Evolutionary conservation across 164 flowering plant species (phyloP), one percentile per base, ranked within the genome.

Genomic region (Warburgia ugandensis): DNA sequence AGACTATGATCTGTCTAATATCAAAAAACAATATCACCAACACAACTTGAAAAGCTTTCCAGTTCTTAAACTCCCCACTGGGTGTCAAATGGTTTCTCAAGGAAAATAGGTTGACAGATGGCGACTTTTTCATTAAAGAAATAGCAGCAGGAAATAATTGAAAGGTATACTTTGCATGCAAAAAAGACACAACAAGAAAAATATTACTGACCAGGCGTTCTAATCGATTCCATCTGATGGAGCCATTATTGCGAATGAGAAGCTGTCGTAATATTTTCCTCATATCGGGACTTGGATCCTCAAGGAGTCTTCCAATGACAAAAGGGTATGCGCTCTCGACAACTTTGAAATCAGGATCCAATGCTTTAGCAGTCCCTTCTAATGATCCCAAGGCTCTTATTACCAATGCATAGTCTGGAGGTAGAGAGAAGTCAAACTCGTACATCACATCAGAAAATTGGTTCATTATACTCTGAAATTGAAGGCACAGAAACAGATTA

Each of bases 261-360:
- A 91, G 94, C 59, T 91, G 78, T 66, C 84, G 76, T 61, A 87
- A 66, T 53, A 91, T 83, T 74, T 70, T 87, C 71, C 98, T 77
- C 98, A 91, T 91, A 64, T 91, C 98, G 60, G 95, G 94, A 77
- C 64, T 76, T 39, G 96, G 94, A 59, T 87, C 98, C 30, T 67
- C 84, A 66, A 91, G 71, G 50, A 91, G 90, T 72, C 92, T 78
- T 53, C 84, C 96, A 48, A 91, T 76, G 41, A 91, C 88, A 66
- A 77, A 91, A 52, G 98, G 98, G 61, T 87, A 91, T 45, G 98
- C 88, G 65, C 94, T 91, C 68, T 91, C 95, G 16, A 91, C 71
- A 44, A 91, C 95, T 59, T 81, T 76, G 67, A 91, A 91, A 41
- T 70, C 80, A 55, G 96, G 96, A 66, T 91, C 98, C 48, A 91